A percentile compares a stretch with the other conserved stretches of the same genome.
Evolutionary conservation across 1,139 yeast species (phyloP).

Genomic region (Scheffersomyces segobiensis): DNA sequence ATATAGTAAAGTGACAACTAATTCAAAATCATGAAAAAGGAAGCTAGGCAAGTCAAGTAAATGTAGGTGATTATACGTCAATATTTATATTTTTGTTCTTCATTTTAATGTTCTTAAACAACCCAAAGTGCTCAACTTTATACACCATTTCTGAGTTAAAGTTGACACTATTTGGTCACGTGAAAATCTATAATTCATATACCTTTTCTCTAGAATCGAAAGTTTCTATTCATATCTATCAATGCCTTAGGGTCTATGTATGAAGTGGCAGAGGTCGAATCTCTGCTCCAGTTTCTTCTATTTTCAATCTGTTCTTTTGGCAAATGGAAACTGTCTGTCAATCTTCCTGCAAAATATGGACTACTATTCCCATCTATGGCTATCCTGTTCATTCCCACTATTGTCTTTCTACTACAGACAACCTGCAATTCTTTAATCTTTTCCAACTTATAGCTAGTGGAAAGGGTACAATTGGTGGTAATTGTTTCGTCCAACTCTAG

Average conservation of each 20-base stretch:
- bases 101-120: too few species aligned
- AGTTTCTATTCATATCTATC: not conserved
- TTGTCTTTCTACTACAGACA: not conserved
- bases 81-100: not conserved
- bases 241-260: not conserved
- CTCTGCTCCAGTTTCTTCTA: not conserved
- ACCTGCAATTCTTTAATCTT: not conserved
- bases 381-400: not conserved
- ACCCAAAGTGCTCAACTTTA: too few species aligned
- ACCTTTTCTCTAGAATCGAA: not conserved
- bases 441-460: not conserved
- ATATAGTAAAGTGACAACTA: not conserved
- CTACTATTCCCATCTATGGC: not conserved
- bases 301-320: not conserved
- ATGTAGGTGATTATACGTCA: not conserved
- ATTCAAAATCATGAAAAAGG: too few species aligned
- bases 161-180: not conserved
- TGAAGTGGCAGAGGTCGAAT: not conserved
- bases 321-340: not conserved
- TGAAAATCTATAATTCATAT: not conserved
- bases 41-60: too few species aligned
- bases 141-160: not conserved
- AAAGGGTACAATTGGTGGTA: not conserved
- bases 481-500: not conserved
- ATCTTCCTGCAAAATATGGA: not conserved